phyloP scores from a whole-genome alignment of 2,329 filamentous ascomycete species.

The Clarireedia paspali region DNA sequence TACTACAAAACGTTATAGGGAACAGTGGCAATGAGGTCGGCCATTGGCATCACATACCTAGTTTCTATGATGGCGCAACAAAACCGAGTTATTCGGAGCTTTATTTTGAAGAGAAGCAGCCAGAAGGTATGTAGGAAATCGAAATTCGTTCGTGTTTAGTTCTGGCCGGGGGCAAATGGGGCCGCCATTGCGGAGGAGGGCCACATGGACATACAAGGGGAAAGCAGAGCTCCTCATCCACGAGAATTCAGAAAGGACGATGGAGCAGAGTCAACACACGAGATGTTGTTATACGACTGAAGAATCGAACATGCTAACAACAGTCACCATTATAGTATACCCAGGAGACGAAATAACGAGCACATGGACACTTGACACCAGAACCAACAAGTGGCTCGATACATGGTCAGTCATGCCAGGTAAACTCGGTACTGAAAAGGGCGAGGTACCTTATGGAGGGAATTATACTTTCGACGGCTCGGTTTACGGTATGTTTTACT shows the following conservation, averaged over 20 bases:
- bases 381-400: constrained; percentile 2
- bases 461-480: constrained; percentile 2
- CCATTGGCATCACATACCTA: not conserved
- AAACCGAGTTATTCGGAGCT: not conserved
- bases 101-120: constrained; percentile 1
- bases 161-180: not conserved
- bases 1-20: constrained; percentile 6
- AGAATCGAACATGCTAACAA: not conserved
- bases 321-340: not conserved
- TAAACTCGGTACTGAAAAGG: not conserved
- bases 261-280: too few relatives aligned
- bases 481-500: not conserved
- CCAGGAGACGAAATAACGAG: constrained; percentile 3
- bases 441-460: not conserved
- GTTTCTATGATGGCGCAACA: constrained; percentile 3
- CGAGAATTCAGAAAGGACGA: not conserved
- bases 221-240: not conserved
- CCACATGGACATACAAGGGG: too few relatives aligned
- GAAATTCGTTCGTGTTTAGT: not conserved
- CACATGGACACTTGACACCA: not conserved
- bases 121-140: not conserved
- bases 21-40: not conserved
- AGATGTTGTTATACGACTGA: not conserved
- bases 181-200: not conserved
- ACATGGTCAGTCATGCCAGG: constrained; percentile 1